phyloP scores from a whole-genome alignment of 129 eudicot species.

The Gnaphalium uliginosum region DNA sequence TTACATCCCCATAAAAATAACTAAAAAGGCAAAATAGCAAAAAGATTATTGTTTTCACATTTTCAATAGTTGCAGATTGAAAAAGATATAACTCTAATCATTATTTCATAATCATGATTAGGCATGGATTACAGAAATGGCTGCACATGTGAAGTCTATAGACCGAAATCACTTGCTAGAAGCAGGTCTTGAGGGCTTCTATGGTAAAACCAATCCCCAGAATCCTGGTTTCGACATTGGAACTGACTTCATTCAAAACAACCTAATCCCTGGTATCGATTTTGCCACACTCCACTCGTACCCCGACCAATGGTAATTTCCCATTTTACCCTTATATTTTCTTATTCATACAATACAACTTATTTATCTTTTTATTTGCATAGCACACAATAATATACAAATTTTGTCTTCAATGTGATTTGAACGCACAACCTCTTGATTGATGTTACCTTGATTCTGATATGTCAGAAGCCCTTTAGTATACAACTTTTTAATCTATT shows the following conservation, averaged over 20 bases:
- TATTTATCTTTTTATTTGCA: not conserved
- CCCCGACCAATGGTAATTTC: conserved; percentile 91
- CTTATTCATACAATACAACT: not conserved
- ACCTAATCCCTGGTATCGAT: conserved; percentile 67
- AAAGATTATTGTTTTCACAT: not conserved
- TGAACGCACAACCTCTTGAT: not conserved
- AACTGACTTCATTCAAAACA: conserved; percentile 85
- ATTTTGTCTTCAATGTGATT: not conserved
- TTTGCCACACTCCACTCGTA: conserved; percentile 89
- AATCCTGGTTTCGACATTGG: conserved; percentile 77
- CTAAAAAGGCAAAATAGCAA: not conserved
- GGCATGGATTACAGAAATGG: conserved; percentile 94
- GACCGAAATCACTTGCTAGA: conserved; percentile 87
- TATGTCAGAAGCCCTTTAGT: no score
- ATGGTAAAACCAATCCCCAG: conserved; percentile 54
- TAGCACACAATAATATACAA: not conserved
- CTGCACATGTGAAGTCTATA: conserved; percentile 81
- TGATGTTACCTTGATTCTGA: not conserved
- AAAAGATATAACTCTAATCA: not conserved
- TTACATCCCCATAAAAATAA: not conserved
- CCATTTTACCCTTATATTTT: conserved; percentile 11
- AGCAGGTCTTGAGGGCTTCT: conserved; percentile 94
- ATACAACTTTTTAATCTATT: not conserved
- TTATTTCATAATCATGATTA: conserved; percentile 26
- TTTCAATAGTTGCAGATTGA: not conserved